Evolutionary conservation across 345 rosid genomes (phyloP).

Genomic region (Boechera divaricarpa): DNA sequence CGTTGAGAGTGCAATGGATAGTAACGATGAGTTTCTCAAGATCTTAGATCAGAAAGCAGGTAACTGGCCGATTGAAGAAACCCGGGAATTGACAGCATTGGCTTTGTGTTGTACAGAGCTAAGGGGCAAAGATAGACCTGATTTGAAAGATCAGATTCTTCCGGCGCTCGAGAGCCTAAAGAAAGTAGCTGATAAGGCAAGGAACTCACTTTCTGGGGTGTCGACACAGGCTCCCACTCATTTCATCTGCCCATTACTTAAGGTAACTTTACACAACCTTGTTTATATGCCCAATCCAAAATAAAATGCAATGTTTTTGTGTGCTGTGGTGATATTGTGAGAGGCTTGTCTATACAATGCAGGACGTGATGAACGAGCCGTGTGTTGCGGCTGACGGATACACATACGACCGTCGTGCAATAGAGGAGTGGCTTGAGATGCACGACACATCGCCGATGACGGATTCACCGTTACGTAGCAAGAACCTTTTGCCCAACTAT

Average conservation of each 20-base stretch:
- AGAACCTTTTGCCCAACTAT: slow-evolving; percentile 75
- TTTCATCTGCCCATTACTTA: slow-evolving; percentile 82
- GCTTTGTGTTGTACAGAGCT: slow-evolving; percentile 86
- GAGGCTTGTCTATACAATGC: slow-evolving; percentile 28
- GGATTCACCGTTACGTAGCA: slow-evolving; percentile 52
- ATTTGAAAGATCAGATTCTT: slow-evolving; percentile 67
- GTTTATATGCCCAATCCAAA: not conserved
- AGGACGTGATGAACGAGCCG: slow-evolving; percentile 88
- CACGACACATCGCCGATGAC: slow-evolving; percentile 81
- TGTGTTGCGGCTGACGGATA: slow-evolving; percentile 93
- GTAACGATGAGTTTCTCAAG: slow-evolving; percentile 49
- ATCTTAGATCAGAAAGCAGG: slow-evolving; percentile 78
- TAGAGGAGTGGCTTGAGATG: slow-evolving; percentile 73
- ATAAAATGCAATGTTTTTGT: not conserved
- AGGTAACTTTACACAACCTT: slow-evolving; percentile 51
- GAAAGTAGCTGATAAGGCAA: slow-evolving; percentile 58
- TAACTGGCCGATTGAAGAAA: slow-evolving; percentile 77
- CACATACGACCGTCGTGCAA: slow-evolving; percentile 76
- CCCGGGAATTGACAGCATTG: slow-evolving; percentile 63
- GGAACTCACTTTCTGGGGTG: slow-evolving; percentile 39
- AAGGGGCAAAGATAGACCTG: slow-evolving; percentile 68
- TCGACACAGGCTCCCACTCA: slow-evolving; percentile 58
- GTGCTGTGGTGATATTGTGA: not conserved
- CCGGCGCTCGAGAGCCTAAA: slow-evolving; percentile 71
- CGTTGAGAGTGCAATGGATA: slow-evolving; percentile 68